Evolutionary conservation across 768 basidiomycete species (phyloP).

Genomic region (Macrolepiota albuminosa): DNA sequence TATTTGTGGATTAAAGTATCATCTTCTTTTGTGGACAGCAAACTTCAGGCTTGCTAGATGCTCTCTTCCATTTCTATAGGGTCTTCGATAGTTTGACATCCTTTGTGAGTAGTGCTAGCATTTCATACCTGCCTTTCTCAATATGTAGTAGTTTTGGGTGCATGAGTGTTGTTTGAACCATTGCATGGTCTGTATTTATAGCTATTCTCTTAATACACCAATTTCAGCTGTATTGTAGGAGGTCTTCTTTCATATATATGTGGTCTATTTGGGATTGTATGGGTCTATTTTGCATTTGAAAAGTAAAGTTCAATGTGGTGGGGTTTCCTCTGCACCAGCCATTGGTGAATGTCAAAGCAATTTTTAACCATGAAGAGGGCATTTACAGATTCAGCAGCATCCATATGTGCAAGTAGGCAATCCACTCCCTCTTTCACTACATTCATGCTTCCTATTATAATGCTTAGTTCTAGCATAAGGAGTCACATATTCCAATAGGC

Average conservation of each 20-base stretch:
- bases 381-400: neutral
- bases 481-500: fast-evolving
- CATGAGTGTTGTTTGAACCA: fast-evolving
- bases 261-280: conserved; percentile 4
- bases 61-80: too few species aligned
- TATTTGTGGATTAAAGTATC: too few species aligned
- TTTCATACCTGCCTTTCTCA: neutral
- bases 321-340: conserved; percentile 4
- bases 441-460: conserved; percentile 39
- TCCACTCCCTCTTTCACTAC: conserved; percentile 32
- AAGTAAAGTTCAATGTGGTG: neutral
- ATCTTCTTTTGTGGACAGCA: too few species aligned
- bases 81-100: too few species aligned
- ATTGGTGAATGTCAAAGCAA: neutral
- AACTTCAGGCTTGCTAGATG: too few species aligned
- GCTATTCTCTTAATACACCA: neutral
- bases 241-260: conserved; percentile 3
- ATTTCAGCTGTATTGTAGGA: neutral
- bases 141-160: fast-evolving
- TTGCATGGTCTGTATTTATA: neutral
- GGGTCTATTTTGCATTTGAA: neutral
- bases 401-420: conserved; percentile 21
- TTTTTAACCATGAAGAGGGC: too few species aligned
- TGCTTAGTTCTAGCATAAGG: conserved; percentile 16
- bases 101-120: too few species aligned